phyloP scores from a whole-genome alignment of 768 basidiomycete species.

The Leucosporidium yakuticum region DNA sequence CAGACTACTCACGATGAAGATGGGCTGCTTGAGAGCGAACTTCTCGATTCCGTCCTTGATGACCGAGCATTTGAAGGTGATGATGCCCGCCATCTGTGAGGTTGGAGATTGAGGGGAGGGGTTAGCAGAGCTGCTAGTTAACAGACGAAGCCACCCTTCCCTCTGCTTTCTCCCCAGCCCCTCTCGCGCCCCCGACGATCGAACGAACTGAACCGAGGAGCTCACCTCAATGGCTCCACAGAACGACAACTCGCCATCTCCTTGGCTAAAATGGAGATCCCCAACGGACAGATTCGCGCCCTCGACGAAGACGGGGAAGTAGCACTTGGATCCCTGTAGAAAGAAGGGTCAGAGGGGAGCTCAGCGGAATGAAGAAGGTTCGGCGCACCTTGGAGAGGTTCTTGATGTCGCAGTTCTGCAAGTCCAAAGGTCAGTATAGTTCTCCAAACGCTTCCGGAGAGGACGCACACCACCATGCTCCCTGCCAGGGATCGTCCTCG shows the following conservation, averaged over 20 bases:
- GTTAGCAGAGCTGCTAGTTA: no score
- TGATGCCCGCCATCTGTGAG: constrained; percentile 71
- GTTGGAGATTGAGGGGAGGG: neutral
- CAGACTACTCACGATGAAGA: constrained; percentile 55
- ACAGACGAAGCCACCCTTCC: no score
- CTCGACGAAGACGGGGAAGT: constrained; percentile 69
- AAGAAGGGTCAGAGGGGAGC: no score
- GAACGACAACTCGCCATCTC: constrained; percentile 50
- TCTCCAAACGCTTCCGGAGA: neutral
- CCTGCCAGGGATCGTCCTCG: constrained; percentile 67
- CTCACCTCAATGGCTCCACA: no score
- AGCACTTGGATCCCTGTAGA: constrained; percentile 48
- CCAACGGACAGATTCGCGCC: constrained; percentile 73
- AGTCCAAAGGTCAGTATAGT: neutral
- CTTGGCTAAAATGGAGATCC: constrained; percentile 73
- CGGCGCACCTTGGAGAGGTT: constrained; percentile 47
- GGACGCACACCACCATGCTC: constrained; percentile 62
- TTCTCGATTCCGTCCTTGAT: constrained; percentile 70
- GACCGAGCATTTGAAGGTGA: constrained; percentile 65
- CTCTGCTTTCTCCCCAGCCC: no score
- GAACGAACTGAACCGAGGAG: no score
- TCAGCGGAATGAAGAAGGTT: no score
- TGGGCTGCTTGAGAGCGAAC: constrained; percentile 66
- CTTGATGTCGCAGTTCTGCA: constrained; percentile 47
- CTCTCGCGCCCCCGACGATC: no score